Percentiles rank a stretch among this genome's conserved stretches.
These are phyloP conservation scores for Pseudogymnoascus sp. DNA, from an alignment of 2,329 filamentous ascomycete species.

Conservation along the genomic window DNA sequence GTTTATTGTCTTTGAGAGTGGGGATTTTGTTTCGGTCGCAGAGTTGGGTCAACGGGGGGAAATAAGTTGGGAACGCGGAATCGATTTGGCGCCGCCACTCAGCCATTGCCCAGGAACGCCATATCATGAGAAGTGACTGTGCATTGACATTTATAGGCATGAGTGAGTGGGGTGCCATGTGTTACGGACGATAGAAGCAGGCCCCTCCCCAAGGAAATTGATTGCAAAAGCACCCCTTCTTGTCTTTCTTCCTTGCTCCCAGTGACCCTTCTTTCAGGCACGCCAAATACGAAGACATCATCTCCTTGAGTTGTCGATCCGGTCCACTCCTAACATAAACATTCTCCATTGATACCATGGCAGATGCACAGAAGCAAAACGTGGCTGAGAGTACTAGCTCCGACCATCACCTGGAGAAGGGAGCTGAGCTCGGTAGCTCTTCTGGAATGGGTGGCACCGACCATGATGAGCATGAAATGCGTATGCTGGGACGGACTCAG, in stretches of 20 bases:
- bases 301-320: not conserved
- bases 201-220: not conserved
- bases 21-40: not conserved
- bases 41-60: not conserved
- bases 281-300: not conserved
- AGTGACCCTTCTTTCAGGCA: not conserved
- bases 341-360: not conserved
- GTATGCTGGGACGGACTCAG: constrained; percentile 27
- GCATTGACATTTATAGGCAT: not conserved
- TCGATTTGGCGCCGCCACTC: not conserved
- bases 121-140: not conserved
- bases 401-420: constrained; percentile 9
- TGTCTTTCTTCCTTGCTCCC: not conserved
- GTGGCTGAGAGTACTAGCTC: constrained; percentile 5
- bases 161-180: constrained; percentile 1
- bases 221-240: constrained; percentile 1
- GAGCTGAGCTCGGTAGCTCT: constrained; percentile 18
- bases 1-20: not conserved
- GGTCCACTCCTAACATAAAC: too few species aligned
- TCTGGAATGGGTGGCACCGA: constrained; percentile 22
- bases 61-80: not conserved
- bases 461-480: constrained; percentile 30
- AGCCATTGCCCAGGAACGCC: constrained; percentile 1
- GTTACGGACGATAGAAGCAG: not conserved
- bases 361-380: not conserved